Evolutionary conservation across 352 stramenopile genomes (phyloP), one percentile per base, ranked within the genome.

Genomic region (Phytophthora tentaculata): DNA sequence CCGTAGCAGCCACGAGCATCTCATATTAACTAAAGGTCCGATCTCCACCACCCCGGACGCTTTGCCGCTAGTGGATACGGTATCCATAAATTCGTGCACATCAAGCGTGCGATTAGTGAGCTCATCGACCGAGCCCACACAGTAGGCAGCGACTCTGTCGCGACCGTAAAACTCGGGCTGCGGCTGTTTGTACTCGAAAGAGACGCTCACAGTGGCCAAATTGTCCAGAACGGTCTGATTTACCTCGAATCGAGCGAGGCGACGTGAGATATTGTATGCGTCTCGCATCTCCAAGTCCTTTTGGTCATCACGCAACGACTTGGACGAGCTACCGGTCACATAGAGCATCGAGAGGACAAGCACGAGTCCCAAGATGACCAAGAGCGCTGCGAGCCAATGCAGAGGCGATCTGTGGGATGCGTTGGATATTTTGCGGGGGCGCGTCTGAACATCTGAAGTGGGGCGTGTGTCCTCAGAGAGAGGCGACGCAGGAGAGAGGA

Each of bases 11-110:
- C 76, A 86, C 37, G 67, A 70, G 62, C 78, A 86, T 16, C 78
- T 63, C 67, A 86, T 83, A 57, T 86, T 86, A 22, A 83, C 56
- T 26, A 86, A 61, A 49, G 75, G 78, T 10, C 75, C 78, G 24
- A 86, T 20, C 19, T 69, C 56, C 12, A 81, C 64, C 17, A 70
- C 43, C 1, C 74, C 74, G 0, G 61, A 55, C 23, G 56, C 56
- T n/a, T 70, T 61, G 24, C 44, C 64, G 39, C 64, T 37, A 29
- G 74, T 81, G 4, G 22, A 24, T 13, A 78, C 52, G 1, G 37
- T 43, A 41, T 71, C 71, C 63, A 81, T 77, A 52, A 62, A 72
- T 6, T 74, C 67, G 10, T 61, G 29, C 6, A 67, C 62, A 57
- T 26, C 64, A 0, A 64, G 67, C 22, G 50, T 66, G 3, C 41